phyloP scores from a whole-genome alignment of 208 protist species.

The Acanthamoeba rhysodes region DNA sequence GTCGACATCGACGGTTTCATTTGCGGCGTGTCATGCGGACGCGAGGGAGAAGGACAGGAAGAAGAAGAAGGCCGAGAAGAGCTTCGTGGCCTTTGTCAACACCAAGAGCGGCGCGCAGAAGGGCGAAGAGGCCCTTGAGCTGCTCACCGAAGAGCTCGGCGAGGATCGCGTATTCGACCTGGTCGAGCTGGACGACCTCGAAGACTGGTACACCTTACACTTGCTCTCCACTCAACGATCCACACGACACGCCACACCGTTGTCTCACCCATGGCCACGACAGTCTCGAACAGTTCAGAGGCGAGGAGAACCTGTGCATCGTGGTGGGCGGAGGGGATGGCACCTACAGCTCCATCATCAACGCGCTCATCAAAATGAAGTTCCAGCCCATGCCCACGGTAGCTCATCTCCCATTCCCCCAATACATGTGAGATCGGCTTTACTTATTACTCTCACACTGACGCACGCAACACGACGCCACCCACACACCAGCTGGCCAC shows the following conservation, averaged over 20 bases:
- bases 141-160: background rate
- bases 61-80: background rate
- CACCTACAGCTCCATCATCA: constrained; percentile 32
- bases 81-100: constrained; percentile 64
- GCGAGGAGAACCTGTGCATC: constrained; percentile 29
- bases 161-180: constrained; percentile 67
- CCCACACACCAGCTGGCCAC: background rate
- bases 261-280: constrained; percentile 72
- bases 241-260: background rate
- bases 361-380: constrained; percentile 11
- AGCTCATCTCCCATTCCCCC: background rate
- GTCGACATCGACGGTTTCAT: background rate
- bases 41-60: background rate
- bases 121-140: background rate
- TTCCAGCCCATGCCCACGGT: constrained; percentile 24
- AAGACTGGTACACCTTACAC: background rate
- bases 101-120: constrained; percentile 37
- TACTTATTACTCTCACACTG: background rate
- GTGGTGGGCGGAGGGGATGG: constrained; percentile 20
- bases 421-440: background rate
- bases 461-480: background rate
- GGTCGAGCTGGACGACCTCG: constrained; percentile 3
- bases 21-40: background rate
- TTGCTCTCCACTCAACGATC: background rate
- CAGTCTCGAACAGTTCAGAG: constrained; percentile 34